Evolutionary conservation across 345 rosid species (phyloP).

Genomic region (Punica granatum): DNA sequence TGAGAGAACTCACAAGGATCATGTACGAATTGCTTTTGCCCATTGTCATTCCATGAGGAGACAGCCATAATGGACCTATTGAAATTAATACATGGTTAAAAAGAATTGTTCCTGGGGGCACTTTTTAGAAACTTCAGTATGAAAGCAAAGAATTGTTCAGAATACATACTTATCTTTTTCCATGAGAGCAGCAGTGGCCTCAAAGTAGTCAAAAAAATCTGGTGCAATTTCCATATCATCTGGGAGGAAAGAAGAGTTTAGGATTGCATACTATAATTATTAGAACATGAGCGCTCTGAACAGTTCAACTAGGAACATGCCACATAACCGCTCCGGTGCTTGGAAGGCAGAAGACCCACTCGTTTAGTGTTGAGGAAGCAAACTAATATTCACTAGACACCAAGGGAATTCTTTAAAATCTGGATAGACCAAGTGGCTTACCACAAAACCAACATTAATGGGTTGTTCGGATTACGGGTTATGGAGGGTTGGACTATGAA

Average conservation of each 20-base stretch:
- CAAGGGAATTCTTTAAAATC: not conserved
- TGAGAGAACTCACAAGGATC: constrained; percentile 66
- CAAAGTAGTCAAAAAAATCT: constrained; percentile 94
- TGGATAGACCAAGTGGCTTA: not conserved
- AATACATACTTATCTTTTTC: constrained; percentile 79
- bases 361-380: too few species aligned
- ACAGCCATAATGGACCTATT: constrained; percentile 95
- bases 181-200: constrained; percentile 83
- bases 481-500: too few species aligned
- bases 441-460: not conserved
- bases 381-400: not conserved
- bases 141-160: constrained; percentile 2
- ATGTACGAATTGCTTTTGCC: constrained; percentile 93
- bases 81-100: not conserved
- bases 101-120: not conserved
- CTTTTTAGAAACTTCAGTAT: not conserved
- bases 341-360: too few species aligned
- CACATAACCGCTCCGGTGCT: not conserved
- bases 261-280: not conserved
- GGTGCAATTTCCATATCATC: constrained; percentile 99
- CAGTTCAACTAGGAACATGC: not conserved
- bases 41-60: constrained; percentile 99
- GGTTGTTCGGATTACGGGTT: too few species aligned
- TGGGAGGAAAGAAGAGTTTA: constrained; percentile 19
- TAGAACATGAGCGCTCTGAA: not conserved